Conservation (phyloP, 371 early-diverging fungal species). For the Mortierella sp. region DNA sequence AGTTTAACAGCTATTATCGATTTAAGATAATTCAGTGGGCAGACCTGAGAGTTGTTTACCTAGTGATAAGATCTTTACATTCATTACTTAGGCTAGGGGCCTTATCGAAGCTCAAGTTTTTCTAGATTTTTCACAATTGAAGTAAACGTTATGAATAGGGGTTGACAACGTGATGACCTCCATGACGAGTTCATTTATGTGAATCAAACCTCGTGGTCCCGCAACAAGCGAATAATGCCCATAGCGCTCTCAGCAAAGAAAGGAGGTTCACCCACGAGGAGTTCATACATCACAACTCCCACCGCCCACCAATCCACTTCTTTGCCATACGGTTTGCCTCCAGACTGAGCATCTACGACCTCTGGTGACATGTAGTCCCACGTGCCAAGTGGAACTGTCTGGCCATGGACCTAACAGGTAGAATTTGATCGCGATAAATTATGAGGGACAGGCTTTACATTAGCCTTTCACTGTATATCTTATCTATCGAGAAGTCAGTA, state of each 20-base stretch:
- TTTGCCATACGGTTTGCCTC: conserved; percentile 82
- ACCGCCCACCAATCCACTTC: conserved; percentile 99
- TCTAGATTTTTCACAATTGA: conserved; percentile 16
- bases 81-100: conserved; percentile 28
- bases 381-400: conserved; percentile 89
- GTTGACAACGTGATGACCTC: not conserved
- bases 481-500: conserved; percentile 1
- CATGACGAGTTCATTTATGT: not conserved
- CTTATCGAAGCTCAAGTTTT: conserved; percentile 60
- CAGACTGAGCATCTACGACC: conserved; percentile 77
- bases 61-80: conserved; percentile 49
- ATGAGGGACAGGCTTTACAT: not conserved
- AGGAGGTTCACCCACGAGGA: conserved; percentile 95
- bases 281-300: conserved; percentile 98
- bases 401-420: conserved; percentile 55
- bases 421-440: not conserved
- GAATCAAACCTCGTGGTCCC: conserved; percentile 67
- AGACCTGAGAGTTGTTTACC: conserved; percentile 7
- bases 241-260: conserved; percentile 87
- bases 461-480: not conserved
- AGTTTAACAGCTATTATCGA: not conserved
- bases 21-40: not conserved
- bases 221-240: conserved; percentile 90
- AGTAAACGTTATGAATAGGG: not conserved
- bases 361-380: conserved; percentile 98